Conservation (phyloP, 257 asterid genomes). For the Fraxinus americana region DNA sequence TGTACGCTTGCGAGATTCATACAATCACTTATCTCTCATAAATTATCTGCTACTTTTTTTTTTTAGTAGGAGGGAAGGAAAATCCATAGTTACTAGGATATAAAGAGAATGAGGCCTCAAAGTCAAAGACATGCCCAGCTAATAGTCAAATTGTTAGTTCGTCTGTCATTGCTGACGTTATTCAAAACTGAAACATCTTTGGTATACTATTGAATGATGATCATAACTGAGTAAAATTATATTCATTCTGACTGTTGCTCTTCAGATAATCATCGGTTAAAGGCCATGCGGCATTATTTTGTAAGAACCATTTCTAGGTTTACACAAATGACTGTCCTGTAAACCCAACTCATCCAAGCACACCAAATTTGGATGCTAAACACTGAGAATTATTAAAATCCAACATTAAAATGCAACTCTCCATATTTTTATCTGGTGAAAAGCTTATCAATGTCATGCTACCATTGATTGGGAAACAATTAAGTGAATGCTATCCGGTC, state of each 20-base stretch:
- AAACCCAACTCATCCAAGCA: background rate
- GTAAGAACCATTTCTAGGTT: background rate
- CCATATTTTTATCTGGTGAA: no score
- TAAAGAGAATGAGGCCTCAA: background rate
- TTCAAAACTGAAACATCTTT: background rate
- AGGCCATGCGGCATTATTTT: background rate
- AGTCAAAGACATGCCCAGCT: background rate
- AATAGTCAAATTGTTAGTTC: conserved; percentile 4
- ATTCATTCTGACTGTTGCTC: conserved; percentile 1
- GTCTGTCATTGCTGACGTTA: background rate
- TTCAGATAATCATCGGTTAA: background rate
- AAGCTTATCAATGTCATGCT: background rate
- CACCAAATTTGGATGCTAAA: conserved; percentile 9
- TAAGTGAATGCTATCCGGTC: background rate
- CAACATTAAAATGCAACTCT: background rate
- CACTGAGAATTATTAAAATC: conserved; percentile 1
- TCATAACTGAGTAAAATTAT: background rate
- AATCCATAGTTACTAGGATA: background rate
- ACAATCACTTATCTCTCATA: background rate
- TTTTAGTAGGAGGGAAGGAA: background rate
- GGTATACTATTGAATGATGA: background rate
- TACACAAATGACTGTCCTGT: background rate
- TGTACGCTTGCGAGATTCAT: no score
- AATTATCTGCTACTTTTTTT: background rate
- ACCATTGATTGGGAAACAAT: background rate